Base-by-base conservation (phyloP, 1,284 basidiomycete genomes). In the Apiotrichum laibachii region DNA sequence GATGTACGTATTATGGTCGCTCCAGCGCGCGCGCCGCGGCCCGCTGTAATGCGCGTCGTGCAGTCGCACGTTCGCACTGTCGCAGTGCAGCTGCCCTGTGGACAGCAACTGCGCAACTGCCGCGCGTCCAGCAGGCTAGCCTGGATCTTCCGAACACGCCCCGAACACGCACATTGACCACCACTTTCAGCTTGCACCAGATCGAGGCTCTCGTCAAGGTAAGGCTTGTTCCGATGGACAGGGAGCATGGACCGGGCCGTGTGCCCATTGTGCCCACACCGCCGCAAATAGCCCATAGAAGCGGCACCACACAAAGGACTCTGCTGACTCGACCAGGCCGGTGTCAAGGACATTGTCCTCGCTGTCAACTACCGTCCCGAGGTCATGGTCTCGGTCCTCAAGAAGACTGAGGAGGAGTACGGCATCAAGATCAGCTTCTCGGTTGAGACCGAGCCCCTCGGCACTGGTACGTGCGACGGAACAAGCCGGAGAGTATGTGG, bases 281-380 rank as follows among this genome's bases (percentile, higher is more conserved):
- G 8, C 16, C 40, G 16, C 10, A 16, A 16, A 42, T 12, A 15
- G 40, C n/a, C 43, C 39, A n/a, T 45, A 37, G 11, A 18, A 40
- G 5, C 35, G 15, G 5, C 2, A 15, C 26, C 7, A 31, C 26
- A 31, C 26, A 31, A 31, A 31, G 26, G 26, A 31, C 26, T 31
- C 26, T 31, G 19, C 54, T 60, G 37, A 68, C 55, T 26, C 44
- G 48, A 22, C 15, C 61, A 81, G 79, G 81, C 81, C 58, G 81
- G 81, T 54, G 81, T 82, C 69, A 82, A 78, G 67, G 81, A 82
- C 68, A 79, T 82, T 62, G 81, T 82, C 51, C 79, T 82, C 55
- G 81, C 81, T 39, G 81, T 82, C 70, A 82, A 82, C 73, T 82
- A 82, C 72, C 74, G 80, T 50, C 80, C 80, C 19, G 80, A 81